These are phyloP conservation scores for Rhizopogon roseolus DNA, from an alignment of 768 basidiomycete genomes.

Conservation along the genomic window DNA sequence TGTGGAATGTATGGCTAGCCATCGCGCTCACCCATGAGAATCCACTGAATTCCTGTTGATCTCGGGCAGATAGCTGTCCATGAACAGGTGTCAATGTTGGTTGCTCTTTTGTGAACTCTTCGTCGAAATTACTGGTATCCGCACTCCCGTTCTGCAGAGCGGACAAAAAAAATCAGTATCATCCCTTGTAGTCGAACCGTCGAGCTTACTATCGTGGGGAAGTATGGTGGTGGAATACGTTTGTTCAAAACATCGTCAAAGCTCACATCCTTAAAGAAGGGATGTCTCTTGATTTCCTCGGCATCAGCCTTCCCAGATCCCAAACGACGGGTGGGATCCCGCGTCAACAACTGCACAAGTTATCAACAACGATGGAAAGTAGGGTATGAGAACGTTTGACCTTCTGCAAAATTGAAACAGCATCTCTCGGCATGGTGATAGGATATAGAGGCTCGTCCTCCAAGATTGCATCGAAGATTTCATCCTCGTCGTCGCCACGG, in stretches of 20 bases:
- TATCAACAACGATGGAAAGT: slow-evolving; percentile 1
- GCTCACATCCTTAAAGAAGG: slow-evolving; percentile 98
- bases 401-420: slow-evolving; percentile 93
- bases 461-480: slow-evolving; percentile 98
- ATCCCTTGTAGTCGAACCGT: slow-evolving; percentile 6
- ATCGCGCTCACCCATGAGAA: slow-evolving; percentile 81
- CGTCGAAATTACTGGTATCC: slow-evolving; percentile 92
- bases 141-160: slow-evolving; percentile 66
- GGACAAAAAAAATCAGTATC: slow-evolving; percentile 2
- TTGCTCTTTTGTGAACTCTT: slow-evolving; percentile 95
- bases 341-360: slow-evolving; percentile 69
- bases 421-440: slow-evolving; percentile 98
- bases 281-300: slow-evolving; percentile 94
- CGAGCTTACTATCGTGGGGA: slow-evolving; percentile 83
- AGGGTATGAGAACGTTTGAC: slow-evolving; percentile 33
- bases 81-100: slow-evolving; percentile 98
- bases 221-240: slow-evolving; percentile 95
- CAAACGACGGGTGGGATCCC: slow-evolving; percentile 86
- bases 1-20: not conserved
- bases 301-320: slow-evolving; percentile 92
- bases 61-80: slow-evolving; percentile 81
- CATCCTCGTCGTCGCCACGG: slow-evolving; percentile 98
- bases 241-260: slow-evolving; percentile 98
- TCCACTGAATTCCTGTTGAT: slow-evolving; percentile 94
- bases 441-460: slow-evolving; percentile 99